A percentile compares a stretch with the other conserved stretches of the same genome.
phyloP scores from a whole-genome alignment of 495 filamentous ascomycete genomes.

The Podospora comata region DNA sequence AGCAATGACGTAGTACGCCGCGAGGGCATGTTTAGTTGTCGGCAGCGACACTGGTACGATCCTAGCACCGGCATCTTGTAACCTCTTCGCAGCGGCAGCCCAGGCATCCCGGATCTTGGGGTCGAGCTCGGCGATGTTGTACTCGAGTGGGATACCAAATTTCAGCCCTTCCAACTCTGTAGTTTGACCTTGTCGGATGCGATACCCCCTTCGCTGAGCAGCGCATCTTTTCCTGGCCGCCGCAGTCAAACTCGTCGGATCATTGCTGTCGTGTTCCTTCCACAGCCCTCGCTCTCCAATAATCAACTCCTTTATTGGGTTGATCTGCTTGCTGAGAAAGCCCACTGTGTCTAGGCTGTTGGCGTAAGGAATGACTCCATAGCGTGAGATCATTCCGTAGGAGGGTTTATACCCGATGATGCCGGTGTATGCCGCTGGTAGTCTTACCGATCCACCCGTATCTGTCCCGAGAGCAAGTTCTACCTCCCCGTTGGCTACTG shows the following conservation, averaged over 20 bases:
- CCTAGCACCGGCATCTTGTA: constrained; percentile 60
- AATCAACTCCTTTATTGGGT: constrained; percentile 54
- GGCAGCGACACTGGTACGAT: constrained; percentile 79
- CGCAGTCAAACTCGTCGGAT: constrained; percentile 69
- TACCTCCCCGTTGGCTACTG: constrained; percentile 68
- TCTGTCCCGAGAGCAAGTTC: constrained; percentile 86
- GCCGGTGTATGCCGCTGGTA: constrained; percentile 89
- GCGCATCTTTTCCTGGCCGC: constrained; percentile 55
- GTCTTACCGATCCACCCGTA: constrained; percentile 86
- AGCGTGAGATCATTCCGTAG: constrained; percentile 63
- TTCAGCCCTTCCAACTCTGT: constrained; percentile 35
- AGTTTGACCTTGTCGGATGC: constrained; percentile 17
- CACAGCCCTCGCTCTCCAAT: constrained; percentile 40
- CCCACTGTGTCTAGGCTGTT: constrained; percentile 96
- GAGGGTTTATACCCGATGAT: constrained; percentile 91
- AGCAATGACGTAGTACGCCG: constrained; percentile 92
- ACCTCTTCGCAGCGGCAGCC: constrained; percentile 52
- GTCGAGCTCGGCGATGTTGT: constrained; percentile 81
- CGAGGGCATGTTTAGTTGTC: constrained; percentile 76
- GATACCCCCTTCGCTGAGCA: constrained; percentile 40
- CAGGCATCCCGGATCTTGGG: constrained; percentile 63
- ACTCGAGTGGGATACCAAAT: constrained; percentile 81
- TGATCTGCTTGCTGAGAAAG: constrained; percentile 57
- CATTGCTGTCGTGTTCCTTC: constrained; percentile 60
- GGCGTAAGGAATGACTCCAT: constrained; percentile 91